A percentile compares a stretch with the other conserved stretches of the same genome.
phyloP scores from a whole-genome alignment of 345 rosid species.

The Eucalyptus polybractea region DNA sequence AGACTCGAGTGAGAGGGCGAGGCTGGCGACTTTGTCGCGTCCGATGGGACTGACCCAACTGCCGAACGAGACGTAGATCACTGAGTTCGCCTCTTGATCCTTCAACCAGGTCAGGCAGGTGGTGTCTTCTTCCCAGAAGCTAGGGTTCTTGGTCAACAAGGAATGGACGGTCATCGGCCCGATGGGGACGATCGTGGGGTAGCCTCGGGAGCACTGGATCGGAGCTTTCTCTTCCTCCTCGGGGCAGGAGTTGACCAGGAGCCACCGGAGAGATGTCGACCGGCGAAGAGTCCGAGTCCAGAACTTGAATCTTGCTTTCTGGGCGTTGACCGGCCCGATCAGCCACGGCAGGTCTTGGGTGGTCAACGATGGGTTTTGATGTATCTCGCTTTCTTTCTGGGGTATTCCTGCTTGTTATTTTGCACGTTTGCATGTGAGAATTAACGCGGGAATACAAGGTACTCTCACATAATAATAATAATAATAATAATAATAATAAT shows the following conservation, averaged over 20 bases:
- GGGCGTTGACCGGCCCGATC: constrained; percentile 41
- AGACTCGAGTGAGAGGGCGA: constrained; percentile 43
- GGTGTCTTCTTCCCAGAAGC: not conserved
- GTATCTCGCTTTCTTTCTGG: constrained; percentile 1
- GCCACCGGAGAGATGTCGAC: constrained; percentile 35
- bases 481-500: too few species aligned
- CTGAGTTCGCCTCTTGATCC: not conserved
- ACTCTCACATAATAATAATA: too few species aligned
- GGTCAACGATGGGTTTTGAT: constrained; percentile 11
- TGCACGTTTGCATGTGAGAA: not conserved
- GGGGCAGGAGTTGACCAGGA: constrained; percentile 52
- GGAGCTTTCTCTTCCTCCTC: constrained; percentile 1
- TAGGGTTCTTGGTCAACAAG: not conserved
- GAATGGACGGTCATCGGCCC: constrained; percentile 17
- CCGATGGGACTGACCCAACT: constrained; percentile 68
- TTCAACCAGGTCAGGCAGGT: not conserved
- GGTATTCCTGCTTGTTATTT: constrained; percentile 26
- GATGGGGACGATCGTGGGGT: constrained; percentile 17
- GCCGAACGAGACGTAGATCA: not conserved
- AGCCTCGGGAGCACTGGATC: not conserved
- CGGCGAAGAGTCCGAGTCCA: constrained; percentile 55
- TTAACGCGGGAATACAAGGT: not conserved
- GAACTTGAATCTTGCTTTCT: constrained; percentile 51
- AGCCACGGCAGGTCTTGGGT: constrained; percentile 71
- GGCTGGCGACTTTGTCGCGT: constrained; percentile 26